Base-by-base conservation (phyloP, 805 yeast species). In the Yarrowia sp. region DNA sequence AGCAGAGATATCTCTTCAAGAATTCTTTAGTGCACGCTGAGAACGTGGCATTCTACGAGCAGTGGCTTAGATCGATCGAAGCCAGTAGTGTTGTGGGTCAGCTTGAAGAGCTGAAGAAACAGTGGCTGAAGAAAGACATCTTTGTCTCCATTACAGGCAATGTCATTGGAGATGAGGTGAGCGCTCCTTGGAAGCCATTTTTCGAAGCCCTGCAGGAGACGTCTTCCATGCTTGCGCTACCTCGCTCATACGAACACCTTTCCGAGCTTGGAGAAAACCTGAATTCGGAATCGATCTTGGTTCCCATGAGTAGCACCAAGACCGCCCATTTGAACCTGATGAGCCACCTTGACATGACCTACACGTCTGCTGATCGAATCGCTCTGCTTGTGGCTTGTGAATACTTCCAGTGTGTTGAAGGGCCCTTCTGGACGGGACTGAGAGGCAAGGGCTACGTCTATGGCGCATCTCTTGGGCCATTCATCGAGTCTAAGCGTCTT, bases 371-470 rank as follows among this genome's bases (percentile, higher is more conserved):
- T 22, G 97, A 93, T 73, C 81, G 87, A 40, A 87, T 89, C 65
- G 89, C 88, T 35, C 82, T 94, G 49, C 84, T 89, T 0, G 82
- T 93, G 36, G 91, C 92, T 8, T 83, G 89, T 8, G 92, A 90
- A 68, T 89, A 87, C 73, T 81, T 95, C 69, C 90, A 89, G 72
- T 89, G 92, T 45, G 92, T 91, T 19, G 99, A 95, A 77, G 99
- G 99, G 2, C 99, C 98, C 43, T 89, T 94, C 71, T 94, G 98
- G 98, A 85, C 91, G 74, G 97, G 96, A 69, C 90, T 95, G 42
- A 86, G 99, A 79, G 99, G 99, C 49, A 84, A 92, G 0, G 99
- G 99, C 2, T 81, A 91, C 52, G 98, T 98, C 0, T 95, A 95
- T 77, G 98, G 97, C 46, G 95, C 94, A 1, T 82, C 81, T 68